phyloP scores from a whole-genome alignment of 495 filamentous ascomycete genomes.

The Penicillium atrosanguineum region DNA sequence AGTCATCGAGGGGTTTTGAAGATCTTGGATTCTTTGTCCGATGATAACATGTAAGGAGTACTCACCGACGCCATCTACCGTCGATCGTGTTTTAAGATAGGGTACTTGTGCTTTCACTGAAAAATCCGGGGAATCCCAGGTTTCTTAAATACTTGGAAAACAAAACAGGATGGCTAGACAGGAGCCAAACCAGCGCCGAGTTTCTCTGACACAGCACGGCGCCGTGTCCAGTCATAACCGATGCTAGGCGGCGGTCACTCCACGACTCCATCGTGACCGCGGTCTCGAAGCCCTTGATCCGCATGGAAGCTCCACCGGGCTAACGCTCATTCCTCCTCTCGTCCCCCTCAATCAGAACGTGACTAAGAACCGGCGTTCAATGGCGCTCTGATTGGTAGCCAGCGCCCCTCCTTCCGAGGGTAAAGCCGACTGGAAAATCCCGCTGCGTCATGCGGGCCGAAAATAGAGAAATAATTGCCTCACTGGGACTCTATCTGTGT shows the following conservation, averaged over 20 bases:
- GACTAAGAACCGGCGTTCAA: constrained; percentile 27
- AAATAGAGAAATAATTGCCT: constrained; percentile 28
- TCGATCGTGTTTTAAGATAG: neutral
- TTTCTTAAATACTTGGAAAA: constrained; percentile 10
- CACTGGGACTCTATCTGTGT: constrained; percentile 12
- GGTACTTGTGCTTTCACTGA: neutral
- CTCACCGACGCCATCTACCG: constrained; percentile 16
- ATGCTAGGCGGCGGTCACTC: constrained; percentile 18
- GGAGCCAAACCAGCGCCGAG: neutral
- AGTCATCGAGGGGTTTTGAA: neutral
- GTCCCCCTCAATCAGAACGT: neutral
- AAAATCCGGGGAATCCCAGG: constrained; percentile 24
- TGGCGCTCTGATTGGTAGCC: constrained; percentile 17
- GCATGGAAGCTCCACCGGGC: constrained; percentile 11
- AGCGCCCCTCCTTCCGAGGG: constrained; percentile 23
- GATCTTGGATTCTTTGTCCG: too few species aligned
- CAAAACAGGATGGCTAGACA: neutral
- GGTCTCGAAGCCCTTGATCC: constrained; percentile 24
- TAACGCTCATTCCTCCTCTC: constrained; percentile 11
- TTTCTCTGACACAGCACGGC: neutral
- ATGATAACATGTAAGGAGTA: constrained; percentile 16
- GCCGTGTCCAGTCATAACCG: constrained; percentile 18
- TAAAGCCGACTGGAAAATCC: constrained; percentile 25
- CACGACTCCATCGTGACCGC: constrained; percentile 11
- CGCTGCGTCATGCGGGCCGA: constrained; percentile 36